Base-by-base conservation (phyloP, 202 grass and related monocot species). In the Tripidium arundinaceum region DNA sequence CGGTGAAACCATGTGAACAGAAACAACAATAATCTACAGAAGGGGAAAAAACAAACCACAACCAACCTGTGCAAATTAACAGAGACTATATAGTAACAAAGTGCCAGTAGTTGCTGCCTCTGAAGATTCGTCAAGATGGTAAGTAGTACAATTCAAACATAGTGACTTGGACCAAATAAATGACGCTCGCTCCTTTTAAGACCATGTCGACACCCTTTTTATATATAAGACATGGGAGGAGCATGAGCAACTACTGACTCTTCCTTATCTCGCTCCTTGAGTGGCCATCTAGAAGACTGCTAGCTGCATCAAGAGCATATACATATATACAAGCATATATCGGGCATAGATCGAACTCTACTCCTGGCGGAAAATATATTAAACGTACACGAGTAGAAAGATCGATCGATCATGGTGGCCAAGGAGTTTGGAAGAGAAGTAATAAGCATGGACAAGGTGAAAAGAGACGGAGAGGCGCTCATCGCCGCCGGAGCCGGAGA, bases 131-230 rank as follows among this genome's bases (percentile, higher is more conserved):
- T 76, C 78, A 81, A 26, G 22, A 43, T 18, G 55, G 65, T 72
- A 61, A 68, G 39, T 33, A 77, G 68, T 67, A 7, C 24, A 76
- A 81, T 70, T 86, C 84, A 86, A 86, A 81, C 25, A 34, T 9
- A 39, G 72, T 70, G 78, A 70, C 78, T 82, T 86, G 54, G 78
- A 86, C 84, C 78, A 76, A 86, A 62, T 60, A 21, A 49, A 79
- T 70, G 54, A 25, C 82, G 39, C 40, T 22, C 74, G 28, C 52
- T 11, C 39, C 29, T 11, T 24, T 69, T 68, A 25, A 4, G 52
- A 76, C 72, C 63, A 16, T 83, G 59, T 79, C 42, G 45, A 55
- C 58, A 5, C 41, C 27, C 8, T 74, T 38, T 55, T 27, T 25
- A 58, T 24, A 57, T 75, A 40, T 68, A 86, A 60, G 40, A 61